Conservation (phyloP, 1,284 basidiomycete species). For the Cryptococcus sp. region DNA sequence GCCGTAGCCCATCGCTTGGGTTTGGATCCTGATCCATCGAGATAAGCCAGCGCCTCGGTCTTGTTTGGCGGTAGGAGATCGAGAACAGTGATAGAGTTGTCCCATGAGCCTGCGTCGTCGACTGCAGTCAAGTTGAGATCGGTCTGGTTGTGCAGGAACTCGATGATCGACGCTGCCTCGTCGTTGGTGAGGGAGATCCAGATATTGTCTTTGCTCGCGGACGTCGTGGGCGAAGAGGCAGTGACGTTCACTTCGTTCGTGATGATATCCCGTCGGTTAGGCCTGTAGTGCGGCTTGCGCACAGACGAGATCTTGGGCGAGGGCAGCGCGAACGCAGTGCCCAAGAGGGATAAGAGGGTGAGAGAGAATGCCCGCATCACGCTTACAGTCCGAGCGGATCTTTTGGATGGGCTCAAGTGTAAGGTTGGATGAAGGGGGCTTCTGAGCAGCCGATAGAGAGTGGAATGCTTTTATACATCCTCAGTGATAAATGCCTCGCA, state of each 20-base stretch:
- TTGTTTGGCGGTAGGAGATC: conserved; percentile 44
- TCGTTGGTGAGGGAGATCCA: conserved; percentile 34
- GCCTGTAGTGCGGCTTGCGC: conserved; percentile 8
- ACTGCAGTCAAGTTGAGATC: conserved; percentile 44
- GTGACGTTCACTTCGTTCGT: conserved; percentile 18
- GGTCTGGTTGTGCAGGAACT: conserved; percentile 33
- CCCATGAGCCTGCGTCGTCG: conserved; percentile 36
- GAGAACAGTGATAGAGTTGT: conserved; percentile 41
- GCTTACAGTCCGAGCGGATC: no score
- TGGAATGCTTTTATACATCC: no score
- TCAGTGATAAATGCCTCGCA: no score
- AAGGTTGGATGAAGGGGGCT: no score
- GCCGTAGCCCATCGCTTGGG: conserved; percentile 39
- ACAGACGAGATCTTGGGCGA: conserved; percentile 18
- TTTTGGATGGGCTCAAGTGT: no score
- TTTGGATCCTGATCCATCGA: conserved; percentile 22
- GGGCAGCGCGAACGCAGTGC: conserved; percentile 7
- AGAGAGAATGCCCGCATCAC: conserved; percentile 1
- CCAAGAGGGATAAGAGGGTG: conserved; percentile 14
- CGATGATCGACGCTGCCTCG: conserved; percentile 37
- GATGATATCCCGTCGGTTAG: conserved; percentile 1
- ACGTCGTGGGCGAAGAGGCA: conserved; percentile 21
- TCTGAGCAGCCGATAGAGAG: no score
- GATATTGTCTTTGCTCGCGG: conserved; percentile 40
- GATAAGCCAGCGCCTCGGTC: conserved; percentile 33